Evolutionary conservation across 169 alveolate species (phyloP).

Genomic region (Cryptosporidium bovis): DNA sequence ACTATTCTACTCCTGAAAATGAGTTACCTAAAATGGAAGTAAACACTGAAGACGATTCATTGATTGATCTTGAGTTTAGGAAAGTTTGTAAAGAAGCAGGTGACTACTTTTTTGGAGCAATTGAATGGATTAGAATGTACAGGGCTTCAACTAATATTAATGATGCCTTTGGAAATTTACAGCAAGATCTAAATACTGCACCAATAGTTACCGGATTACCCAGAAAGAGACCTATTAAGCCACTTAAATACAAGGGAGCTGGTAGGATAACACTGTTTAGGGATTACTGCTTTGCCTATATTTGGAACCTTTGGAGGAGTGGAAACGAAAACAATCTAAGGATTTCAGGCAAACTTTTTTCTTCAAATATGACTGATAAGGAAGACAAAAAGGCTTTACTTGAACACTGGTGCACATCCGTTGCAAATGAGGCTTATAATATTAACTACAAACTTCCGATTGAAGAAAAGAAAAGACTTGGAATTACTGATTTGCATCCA

Average conservation of each 20-base stretch:
- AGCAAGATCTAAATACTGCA: background rate
- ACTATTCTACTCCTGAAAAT: background rate
- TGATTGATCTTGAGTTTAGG: slow-evolving; percentile 26
- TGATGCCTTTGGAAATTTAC: background rate
- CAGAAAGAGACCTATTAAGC: slow-evolving; percentile 26
- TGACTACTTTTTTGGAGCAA: slow-evolving; percentile 56
- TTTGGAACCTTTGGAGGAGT: slow-evolving; percentile 62
- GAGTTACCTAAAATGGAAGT: slow-evolving; percentile 46
- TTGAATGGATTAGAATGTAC: slow-evolving; percentile 66
- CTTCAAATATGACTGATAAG: background rate
- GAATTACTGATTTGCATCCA: slow-evolving; percentile 28
- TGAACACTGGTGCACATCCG: slow-evolving; percentile 68
- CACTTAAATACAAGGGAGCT: slow-evolving; percentile 37
- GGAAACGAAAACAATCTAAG: slow-evolving; percentile 46
- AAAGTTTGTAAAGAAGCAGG: slow-evolving; percentile 61
- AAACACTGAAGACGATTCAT: slow-evolving; percentile 27
- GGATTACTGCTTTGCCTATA: slow-evolving; percentile 58
- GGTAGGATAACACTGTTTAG: slow-evolving; percentile 45
- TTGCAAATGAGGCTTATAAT: slow-evolving; percentile 62
- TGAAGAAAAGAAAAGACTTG: slow-evolving; percentile 27
- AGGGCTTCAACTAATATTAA: slow-evolving; percentile 5
- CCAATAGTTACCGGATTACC: slow-evolving; percentile 71
- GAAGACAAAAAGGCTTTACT: slow-evolving; percentile 34
- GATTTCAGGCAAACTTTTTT: slow-evolving; percentile 49
- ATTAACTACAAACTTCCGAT: slow-evolving; percentile 15